Percentiles rank a stretch among this genome's conserved stretches.
Evolutionary conservation across 257 asterid species (phyloP).

Genomic region (Oldenlandia corymbosa): DNA sequence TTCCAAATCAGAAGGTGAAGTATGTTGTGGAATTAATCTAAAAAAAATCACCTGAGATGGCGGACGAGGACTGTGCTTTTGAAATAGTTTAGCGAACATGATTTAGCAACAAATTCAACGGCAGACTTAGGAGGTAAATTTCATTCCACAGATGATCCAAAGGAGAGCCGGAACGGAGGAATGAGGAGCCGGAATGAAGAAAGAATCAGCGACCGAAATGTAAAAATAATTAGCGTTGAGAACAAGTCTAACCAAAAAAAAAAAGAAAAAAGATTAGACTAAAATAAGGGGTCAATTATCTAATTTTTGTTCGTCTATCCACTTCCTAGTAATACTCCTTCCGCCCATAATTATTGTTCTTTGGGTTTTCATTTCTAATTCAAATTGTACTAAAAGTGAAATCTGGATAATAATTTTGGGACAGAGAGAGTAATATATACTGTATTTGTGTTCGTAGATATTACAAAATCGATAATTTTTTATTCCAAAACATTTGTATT

Average conservation of each 20-base stretch:
- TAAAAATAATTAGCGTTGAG: neutral
- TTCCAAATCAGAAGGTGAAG: neutral
- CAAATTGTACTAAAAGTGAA: too few species aligned
- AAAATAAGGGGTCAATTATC: too few species aligned
- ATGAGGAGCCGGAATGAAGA: neutral
- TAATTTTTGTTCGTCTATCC: too few species aligned
- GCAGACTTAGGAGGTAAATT: neutral
- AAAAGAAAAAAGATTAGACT: too few species aligned
- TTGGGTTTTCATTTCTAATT: too few species aligned
- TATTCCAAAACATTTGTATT: too few species aligned
- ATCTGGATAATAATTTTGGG: too few species aligned
- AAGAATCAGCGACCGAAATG: neutral
- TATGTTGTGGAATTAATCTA: slow-evolving; percentile 2
- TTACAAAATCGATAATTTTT: too few species aligned
- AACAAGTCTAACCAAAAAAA: neutral
- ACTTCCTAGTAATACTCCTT: too few species aligned
- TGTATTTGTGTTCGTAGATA: too few species aligned
- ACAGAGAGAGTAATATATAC: too few species aligned
- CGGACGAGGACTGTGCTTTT: slow-evolving; percentile 32
- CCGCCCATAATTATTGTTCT: too few species aligned
- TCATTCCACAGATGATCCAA: neutral
- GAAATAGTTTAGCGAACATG: slow-evolving; percentile 56
- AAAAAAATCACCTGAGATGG: slow-evolving; percentile 50
- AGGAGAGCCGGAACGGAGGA: neutral
- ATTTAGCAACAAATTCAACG: neutral